A percentile compares a stretch with the other conserved stretches of the same genome.
These are phyloP conservation scores for Butyriboletus loyo DNA, from an alignment of 768 basidiomycete species.

Conservation along the genomic window DNA sequence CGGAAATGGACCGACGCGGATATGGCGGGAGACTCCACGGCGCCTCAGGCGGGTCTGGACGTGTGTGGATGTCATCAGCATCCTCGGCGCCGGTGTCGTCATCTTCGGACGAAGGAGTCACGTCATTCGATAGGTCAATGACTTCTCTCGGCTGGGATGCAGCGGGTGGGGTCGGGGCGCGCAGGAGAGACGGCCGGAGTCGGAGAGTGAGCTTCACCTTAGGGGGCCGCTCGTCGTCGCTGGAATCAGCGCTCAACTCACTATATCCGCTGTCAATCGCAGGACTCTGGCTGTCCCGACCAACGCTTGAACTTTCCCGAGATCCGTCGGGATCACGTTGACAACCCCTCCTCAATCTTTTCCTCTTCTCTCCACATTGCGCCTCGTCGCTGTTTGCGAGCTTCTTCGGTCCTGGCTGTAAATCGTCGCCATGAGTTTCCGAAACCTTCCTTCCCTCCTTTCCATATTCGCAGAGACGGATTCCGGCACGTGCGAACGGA, in stretches of 20 bases:
- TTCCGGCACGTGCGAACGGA: constrained; percentile 72
- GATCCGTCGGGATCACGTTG: constrained; percentile 21
- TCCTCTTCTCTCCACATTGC: constrained; percentile 46
- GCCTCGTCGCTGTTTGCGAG: constrained; percentile 33
- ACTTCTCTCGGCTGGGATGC: constrained; percentile 23
- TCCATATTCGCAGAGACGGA: constrained; percentile 65
- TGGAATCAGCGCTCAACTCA: constrained; percentile 21
- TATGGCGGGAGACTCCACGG: constrained; percentile 54
- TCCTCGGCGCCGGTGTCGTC: constrained; percentile 24
- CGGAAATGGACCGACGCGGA: constrained; percentile 55
- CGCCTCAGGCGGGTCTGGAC: constrained; percentile 28
- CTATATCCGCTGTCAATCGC: constrained; percentile 26
- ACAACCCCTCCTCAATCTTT: constrained; percentile 37
- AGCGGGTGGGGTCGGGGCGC: constrained; percentile 15
- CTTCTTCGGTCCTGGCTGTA: constrained; percentile 43
- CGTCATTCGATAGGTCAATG: constrained; percentile 44
- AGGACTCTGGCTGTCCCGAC: constrained; percentile 21
- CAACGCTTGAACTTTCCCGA: constrained; percentile 5
- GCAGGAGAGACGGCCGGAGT: constrained; percentile 42
- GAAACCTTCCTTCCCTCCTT: constrained; percentile 42
- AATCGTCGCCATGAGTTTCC: constrained; percentile 26
- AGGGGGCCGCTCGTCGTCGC: constrained; percentile 41
- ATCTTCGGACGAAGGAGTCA: constrained; percentile 39
- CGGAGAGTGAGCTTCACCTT: constrained; percentile 73
- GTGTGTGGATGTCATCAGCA: constrained; percentile 20